These are phyloP conservation scores for Yamadazyma sp. DNA, from an alignment of 805 yeast genomes.

Conservation along the genomic window DNA sequence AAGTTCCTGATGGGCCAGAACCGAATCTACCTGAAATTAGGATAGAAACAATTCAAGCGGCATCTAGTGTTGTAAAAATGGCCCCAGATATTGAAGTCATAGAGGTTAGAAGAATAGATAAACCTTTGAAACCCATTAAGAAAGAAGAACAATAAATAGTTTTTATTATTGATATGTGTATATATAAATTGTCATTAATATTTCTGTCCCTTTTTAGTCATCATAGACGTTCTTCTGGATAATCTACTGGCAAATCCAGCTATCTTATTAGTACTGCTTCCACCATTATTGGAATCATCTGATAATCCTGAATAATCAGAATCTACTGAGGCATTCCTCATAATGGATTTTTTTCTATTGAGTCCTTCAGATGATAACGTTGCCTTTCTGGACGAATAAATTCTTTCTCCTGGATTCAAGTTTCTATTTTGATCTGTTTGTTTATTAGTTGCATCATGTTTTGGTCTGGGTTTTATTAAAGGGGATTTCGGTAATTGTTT, in stretches of 20 bases:
- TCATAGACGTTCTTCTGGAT: conserved; percentile 32
- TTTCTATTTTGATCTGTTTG: conserved; percentile 1
- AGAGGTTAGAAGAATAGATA: conserved; percentile 15
- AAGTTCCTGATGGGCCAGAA: conserved; percentile 70
- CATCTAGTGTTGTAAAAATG: conserved; percentile 53
- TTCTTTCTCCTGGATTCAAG: not conserved
- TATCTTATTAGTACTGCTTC: conserved; percentile 9
- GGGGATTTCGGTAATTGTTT: conserved; percentile 49
- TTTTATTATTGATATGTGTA: not conserved
- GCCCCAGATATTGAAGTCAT: conserved; percentile 52
- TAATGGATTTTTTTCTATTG: conserved; percentile 12
- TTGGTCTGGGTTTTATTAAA: conserved; percentile 27
- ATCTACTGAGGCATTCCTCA: conserved; percentile 21
- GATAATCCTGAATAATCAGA: conserved; percentile 16
- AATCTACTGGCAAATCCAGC: conserved; percentile 30
- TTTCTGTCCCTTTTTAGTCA: conserved; percentile 14
- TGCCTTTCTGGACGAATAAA: conserved; percentile 8
- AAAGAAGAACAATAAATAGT: conserved; percentile 7
- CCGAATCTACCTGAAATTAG: conserved; percentile 64
- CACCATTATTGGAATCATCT: conserved; percentile 7
- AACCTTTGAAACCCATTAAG: conserved; percentile 10
- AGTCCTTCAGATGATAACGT: conserved; percentile 10
- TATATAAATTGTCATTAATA: not conserved
- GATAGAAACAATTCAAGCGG: conserved; percentile 67
- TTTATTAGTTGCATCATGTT: not conserved